Evolutionary conservation across 441 rosid genomes (phyloP).

Genomic region (Isatis lusitanica): DNA sequence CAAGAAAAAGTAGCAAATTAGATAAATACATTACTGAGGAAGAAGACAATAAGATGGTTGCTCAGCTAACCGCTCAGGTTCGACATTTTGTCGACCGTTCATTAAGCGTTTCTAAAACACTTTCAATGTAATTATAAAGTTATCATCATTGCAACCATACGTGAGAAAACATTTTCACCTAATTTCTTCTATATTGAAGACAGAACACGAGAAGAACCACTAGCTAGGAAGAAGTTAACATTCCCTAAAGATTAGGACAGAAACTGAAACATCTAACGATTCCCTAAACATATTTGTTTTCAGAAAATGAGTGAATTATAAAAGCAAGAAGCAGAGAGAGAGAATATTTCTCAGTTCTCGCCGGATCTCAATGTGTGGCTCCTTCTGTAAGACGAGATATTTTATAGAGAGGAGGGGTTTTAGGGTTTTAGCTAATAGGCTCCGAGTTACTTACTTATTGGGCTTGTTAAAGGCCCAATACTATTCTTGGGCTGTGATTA

Average conservation of each 20-base stretch:
- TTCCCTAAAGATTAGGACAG: not conserved
- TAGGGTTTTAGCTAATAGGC: slow-evolving; percentile 31
- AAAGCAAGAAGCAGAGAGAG: not conserved
- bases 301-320: not conserved
- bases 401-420: not conserved
- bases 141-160: slow-evolving; percentile 58
- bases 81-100: slow-evolving; percentile 50
- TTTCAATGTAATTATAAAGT: slow-evolving; percentile 26
- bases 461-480: not conserved
- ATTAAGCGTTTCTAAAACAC: slow-evolving; percentile 31
- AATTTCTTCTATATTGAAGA: not conserved
- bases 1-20: not conserved
- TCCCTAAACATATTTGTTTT: not conserved
- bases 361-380: not conserved
- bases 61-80: slow-evolving; percentile 72
- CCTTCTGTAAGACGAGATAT: not conserved
- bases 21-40: not conserved
- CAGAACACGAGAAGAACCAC: not conserved
- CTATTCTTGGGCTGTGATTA: not conserved
- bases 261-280: not conserved
- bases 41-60: slow-evolving; percentile 1
- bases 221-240: not conserved
- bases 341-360: not conserved
- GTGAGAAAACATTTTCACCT: no score
- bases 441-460: not conserved